Evolutionary conservation across 306 rosid genomes (phyloP), one percentile per base, ranked within the genome.

Genomic region (Pachyrhizus erosus): DNA sequence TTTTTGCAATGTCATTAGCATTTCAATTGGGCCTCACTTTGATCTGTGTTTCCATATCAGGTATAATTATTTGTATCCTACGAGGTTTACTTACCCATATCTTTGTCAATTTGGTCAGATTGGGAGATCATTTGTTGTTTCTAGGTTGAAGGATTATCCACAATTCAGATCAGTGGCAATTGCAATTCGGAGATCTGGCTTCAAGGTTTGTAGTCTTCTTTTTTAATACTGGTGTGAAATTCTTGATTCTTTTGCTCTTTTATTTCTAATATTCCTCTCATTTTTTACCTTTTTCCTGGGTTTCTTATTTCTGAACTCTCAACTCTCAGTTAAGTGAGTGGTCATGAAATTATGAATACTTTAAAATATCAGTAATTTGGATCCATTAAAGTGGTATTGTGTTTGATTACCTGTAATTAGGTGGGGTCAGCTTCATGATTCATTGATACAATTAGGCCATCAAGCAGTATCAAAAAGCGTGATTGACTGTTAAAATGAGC

Each of bases 71-170:
- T 61, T 51, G 45, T 70, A 39, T 62, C 46, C 40, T 51, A 5
- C 51, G 13, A 83, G 67, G 51, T 69, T 69, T 60, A 69, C 67
- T 52, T 78, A 52, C 26, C 12, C 24, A 75, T 76, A 33, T 72
- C 64, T 8, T 83, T 84, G 80, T 78, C 34, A 64, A 64, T 83
- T 49, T 80, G 27, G 81, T 76, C 94, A 96, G 99, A 93, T 96
- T 81, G 99, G 98, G 75, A 93, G 84, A 84, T 87, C 99, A 66
- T 96, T 86, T 84, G 98, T 96, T 77, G 84, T 91, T 80, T 92
- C 97, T 76, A 96, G 69, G 88, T 83, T 96, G 89, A 96, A 93
- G 92, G 98, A 96, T 85, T 96, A 96, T 88, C 99, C 98, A 14
- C 93, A 88, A 75, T 96, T 96, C 62, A 88, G 80, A 78, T 89